Percentiles rank a stretch among this genome's conserved stretches.
Conservation (phyloP, 192 early-diverging fungal species). For the Backusella luteola region DNA sequence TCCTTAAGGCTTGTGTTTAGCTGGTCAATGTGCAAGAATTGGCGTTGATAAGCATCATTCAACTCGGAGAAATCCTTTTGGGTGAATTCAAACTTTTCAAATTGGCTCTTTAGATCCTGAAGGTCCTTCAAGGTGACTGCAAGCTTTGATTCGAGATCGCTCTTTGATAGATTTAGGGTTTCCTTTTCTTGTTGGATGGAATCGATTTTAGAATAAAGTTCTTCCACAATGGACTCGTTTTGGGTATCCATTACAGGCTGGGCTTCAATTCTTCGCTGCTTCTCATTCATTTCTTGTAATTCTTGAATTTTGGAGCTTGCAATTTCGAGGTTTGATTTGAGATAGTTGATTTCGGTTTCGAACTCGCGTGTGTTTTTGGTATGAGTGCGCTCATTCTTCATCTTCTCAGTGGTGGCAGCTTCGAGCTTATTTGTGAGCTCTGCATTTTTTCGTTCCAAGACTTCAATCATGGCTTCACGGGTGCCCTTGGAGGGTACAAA, state of each 20-base stretch:
- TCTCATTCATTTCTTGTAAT: conserved; percentile 29
- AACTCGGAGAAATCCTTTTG: conserved; percentile 33
- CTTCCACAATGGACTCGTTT: conserved; percentile 25
- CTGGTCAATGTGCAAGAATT: conserved; percentile 33
- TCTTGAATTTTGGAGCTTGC: conserved; percentile 27
- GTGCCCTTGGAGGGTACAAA: conserved; percentile 20
- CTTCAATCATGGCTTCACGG: conserved; percentile 31
- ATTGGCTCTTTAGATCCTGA: conserved; percentile 30
- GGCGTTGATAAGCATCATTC: conserved; percentile 31
- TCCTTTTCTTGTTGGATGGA: conserved; percentile 32
- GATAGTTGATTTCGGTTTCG: conserved; percentile 17
- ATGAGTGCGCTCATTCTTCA: neutral
- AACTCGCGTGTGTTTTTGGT: conserved; percentile 14
- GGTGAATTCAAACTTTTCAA: conserved; percentile 29
- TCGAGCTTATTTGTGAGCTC: conserved; percentile 24
- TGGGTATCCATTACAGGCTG: neutral
- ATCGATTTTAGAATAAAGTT: conserved; percentile 31
- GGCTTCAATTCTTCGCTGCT: neutral
- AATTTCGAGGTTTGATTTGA: conserved; percentile 28
- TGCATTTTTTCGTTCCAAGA: conserved; percentile 24
- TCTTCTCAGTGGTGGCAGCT: conserved; percentile 11
- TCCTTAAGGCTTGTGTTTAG: conserved; percentile 38
- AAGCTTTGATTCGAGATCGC: conserved; percentile 37
- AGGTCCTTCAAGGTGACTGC: conserved; percentile 28
- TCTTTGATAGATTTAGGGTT: conserved; percentile 26